Conservation (phyloP, 306 rosid genomes). For the Quercus bicolor region DNA sequence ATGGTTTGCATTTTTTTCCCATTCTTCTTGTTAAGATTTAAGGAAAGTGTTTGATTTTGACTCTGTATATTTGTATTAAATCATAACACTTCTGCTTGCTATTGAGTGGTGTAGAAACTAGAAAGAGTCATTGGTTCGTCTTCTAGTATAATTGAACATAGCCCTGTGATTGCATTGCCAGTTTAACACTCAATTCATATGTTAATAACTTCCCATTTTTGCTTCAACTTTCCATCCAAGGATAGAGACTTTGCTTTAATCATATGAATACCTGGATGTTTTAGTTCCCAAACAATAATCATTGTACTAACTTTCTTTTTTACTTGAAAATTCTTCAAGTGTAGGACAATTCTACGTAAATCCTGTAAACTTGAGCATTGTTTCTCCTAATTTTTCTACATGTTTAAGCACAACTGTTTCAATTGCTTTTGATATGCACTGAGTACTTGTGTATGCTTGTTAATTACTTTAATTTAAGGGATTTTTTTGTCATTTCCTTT, state of each 20-base stretch:
- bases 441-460: neutral
- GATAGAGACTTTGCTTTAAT: neutral
- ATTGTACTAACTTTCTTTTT: neutral
- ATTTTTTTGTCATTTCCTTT: neutral
- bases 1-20: neutral
- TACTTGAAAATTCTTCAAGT: neutral
- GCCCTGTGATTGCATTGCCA: neutral
- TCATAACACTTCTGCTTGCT: constrained; percentile 17
- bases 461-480: neutral
- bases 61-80: neutral
- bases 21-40: neutral
- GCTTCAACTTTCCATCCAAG: neutral
- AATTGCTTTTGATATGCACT: neutral
- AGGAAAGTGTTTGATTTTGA: neutral
- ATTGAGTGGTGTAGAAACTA: neutral
- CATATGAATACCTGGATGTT: neutral
- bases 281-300: neutral
- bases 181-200: neutral
- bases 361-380: neutral
- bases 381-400: neutral
- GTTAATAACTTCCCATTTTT: neutral
- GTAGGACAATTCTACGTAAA: neutral
- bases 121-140: neutral
- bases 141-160: neutral
- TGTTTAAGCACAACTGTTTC: neutral